A percentile compares a stretch with the other conserved stretches of the same genome.
phyloP scores from a whole-genome alignment of 805 yeast species.

The Cyberlindnera bimundalis region DNA sequence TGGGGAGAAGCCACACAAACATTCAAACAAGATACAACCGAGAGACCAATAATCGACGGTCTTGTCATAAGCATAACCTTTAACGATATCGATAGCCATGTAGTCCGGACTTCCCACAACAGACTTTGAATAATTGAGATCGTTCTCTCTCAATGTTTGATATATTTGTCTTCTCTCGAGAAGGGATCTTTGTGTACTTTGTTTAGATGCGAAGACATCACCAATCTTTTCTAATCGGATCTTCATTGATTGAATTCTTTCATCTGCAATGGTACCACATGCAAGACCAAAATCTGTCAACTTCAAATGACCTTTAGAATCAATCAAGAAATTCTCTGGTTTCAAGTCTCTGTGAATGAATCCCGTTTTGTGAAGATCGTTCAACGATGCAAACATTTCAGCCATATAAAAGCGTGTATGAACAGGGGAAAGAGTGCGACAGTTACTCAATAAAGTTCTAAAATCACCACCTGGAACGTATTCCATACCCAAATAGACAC shows the following conservation, averaged over 20 bases:
- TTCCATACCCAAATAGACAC: slow-evolving; percentile 95
- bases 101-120: slow-evolving; percentile 98
- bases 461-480: slow-evolving; percentile 99
- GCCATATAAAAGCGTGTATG: slow-evolving; percentile 94
- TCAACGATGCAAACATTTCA: slow-evolving; percentile 95
- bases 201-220: slow-evolving; percentile 57
- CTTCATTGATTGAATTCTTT: slow-evolving; percentile 91
- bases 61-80: slow-evolving; percentile 85
- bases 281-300: slow-evolving; percentile 96
- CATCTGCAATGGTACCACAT: slow-evolving; percentile 91
- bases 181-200: slow-evolving; percentile 61
- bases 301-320: slow-evolving; percentile 86
- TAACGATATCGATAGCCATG: slow-evolving; percentile 94
- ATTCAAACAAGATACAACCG: slow-evolving; percentile 96
- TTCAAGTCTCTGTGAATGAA: slow-evolving; percentile 96
- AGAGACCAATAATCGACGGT: slow-evolving; percentile 99
- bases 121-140: slow-evolving; percentile 86
- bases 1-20: slow-evolving; percentile 96
- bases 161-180: slow-evolving; percentile 86
- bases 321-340: slow-evolving; percentile 91
- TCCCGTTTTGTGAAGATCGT: slow-evolving; percentile 90
- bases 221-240: slow-evolving; percentile 65
- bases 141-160: slow-evolving; percentile 67
- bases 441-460: slow-evolving; percentile 88
- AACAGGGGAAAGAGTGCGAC: slow-evolving; percentile 88